These are phyloP conservation scores for Striga asiatica DNA, from an alignment of 257 asterid genomes.

Conservation along the genomic window DNA sequence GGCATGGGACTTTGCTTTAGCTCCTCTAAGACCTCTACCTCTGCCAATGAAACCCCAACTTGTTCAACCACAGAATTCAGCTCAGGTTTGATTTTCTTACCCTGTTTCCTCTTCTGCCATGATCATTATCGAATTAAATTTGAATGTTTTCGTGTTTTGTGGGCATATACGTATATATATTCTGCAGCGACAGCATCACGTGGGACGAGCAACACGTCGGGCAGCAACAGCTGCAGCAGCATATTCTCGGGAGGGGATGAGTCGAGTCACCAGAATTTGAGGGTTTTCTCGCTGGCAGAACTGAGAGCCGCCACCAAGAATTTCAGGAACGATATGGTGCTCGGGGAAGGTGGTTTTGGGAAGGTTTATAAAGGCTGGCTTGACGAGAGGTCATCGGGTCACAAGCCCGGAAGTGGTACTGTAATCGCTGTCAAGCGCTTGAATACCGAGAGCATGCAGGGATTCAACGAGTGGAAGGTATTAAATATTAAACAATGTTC, in stretches of 20 bases:
- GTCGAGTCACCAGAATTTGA: constrained; percentile 39
- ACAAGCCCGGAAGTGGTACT: constrained; percentile 29
- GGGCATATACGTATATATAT: too few species aligned
- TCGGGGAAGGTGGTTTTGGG: constrained; percentile 97
- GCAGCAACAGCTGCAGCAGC: constrained; percentile 19
- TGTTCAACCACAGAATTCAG: neutral
- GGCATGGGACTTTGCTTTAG: constrained; percentile 37
- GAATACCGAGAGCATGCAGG: constrained; percentile 63
- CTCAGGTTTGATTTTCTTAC: constrained; percentile 21
- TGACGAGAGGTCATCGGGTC: constrained; percentile 39
- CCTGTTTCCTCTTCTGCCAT: neutral
- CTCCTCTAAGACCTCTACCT: constrained; percentile 1
- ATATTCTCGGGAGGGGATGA: constrained; percentile 23
- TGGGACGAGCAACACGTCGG: constrained; percentile 18
- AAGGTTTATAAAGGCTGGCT: constrained; percentile 89
- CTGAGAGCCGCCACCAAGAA: constrained; percentile 61
- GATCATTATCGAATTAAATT: neutral
- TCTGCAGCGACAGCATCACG: constrained; percentile 19
- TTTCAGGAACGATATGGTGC: constrained; percentile 57
- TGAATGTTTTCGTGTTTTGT: too few species aligned
- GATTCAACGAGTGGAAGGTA: constrained; percentile 80
- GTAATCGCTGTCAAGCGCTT: constrained; percentile 73
- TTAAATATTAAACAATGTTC: too few species aligned
- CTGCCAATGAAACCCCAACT: constrained; percentile 26
- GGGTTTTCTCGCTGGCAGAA: constrained; percentile 46